Percentiles rank a stretch among this genome's conserved stretches.
phyloP scores from a whole-genome alignment of 148 eudicot species.

The Cornus florida region DNA sequence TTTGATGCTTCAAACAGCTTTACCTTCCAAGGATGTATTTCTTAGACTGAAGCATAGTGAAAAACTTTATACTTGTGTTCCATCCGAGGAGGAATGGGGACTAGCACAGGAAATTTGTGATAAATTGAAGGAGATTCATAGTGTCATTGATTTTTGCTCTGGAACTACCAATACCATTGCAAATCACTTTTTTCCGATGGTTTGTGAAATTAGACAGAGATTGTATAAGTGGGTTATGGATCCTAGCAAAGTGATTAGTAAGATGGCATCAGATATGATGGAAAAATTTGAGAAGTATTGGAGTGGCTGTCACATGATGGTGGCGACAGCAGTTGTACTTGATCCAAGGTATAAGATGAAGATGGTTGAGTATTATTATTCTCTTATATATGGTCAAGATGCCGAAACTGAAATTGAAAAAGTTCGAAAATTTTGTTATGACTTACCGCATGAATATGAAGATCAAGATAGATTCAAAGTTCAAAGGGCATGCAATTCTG shows the following conservation, averaged over 20 bases:
- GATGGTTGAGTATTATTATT: background rate
- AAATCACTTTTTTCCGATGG: background rate
- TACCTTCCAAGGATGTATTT: conserved; percentile 18
- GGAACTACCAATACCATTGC: background rate
- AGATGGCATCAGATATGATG: background rate
- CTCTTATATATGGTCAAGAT: background rate
- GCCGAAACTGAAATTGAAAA: background rate
- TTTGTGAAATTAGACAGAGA: conserved; percentile 1
- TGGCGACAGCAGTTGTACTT: background rate
- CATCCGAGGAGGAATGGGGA: conserved; percentile 19
- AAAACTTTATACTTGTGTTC: background rate
- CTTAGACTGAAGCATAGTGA: background rate
- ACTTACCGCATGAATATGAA: background rate
- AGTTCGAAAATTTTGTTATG: background rate
- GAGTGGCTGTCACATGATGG: background rate
- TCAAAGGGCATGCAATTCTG: background rate
- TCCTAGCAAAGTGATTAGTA: background rate
- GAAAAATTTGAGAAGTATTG: conserved; percentile 11
- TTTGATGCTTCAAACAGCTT: conserved; percentile 23
- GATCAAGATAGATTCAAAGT: background rate
- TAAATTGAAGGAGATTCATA: conserved; percentile 14
- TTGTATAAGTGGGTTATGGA: background rate
- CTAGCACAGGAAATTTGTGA: conserved; percentile 3
- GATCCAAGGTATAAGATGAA: conserved; percentile 9
- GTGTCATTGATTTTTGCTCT: conserved; percentile 11